Percentiles rank a stretch among this genome's conserved stretches.
Conservation (phyloP, 2,329 filamentous ascomycete genomes). For the Chrysoporthe puriensis region DNA sequence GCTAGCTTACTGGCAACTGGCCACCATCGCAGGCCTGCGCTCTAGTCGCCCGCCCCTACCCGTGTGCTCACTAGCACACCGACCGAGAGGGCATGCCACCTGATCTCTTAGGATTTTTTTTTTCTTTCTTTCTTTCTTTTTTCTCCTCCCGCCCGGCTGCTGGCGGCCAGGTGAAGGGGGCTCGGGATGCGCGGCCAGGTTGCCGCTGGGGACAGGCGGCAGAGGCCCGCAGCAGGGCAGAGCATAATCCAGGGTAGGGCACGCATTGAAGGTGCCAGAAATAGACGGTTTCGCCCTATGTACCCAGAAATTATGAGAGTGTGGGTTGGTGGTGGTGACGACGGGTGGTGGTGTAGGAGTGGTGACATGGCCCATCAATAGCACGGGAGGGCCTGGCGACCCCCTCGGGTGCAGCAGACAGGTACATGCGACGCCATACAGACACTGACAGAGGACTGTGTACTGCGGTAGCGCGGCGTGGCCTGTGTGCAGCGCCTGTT, state of each 20-base stretch:
- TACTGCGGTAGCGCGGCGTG: background rate
- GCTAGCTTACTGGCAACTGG: background rate
- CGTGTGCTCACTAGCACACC: background rate
- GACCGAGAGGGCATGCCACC: background rate
- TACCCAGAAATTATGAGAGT: conserved; percentile 4
- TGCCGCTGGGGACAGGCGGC: background rate
- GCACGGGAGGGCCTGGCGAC: background rate
- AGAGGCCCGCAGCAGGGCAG: background rate
- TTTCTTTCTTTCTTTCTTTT: background rate
- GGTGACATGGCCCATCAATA: background rate
- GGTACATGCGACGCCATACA: too few relatives aligned
- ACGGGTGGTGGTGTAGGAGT: background rate
- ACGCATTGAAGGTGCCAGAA: conserved; percentile 2
- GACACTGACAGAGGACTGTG: too few relatives aligned
- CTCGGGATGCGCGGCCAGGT: background rate
- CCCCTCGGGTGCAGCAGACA: too few relatives aligned
- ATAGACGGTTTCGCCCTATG: conserved; percentile 5
- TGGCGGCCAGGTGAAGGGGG: background rate
- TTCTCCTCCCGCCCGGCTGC: background rate
- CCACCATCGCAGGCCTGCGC: background rate
- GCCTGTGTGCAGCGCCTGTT: background rate
- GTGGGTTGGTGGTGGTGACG: background rate
- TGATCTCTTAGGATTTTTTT: background rate
- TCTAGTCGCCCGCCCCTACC: too few relatives aligned
- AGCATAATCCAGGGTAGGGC: background rate